Conservation (phyloP, 1,284 basidiomycete species). For the Bjerkandera adusta region DNA sequence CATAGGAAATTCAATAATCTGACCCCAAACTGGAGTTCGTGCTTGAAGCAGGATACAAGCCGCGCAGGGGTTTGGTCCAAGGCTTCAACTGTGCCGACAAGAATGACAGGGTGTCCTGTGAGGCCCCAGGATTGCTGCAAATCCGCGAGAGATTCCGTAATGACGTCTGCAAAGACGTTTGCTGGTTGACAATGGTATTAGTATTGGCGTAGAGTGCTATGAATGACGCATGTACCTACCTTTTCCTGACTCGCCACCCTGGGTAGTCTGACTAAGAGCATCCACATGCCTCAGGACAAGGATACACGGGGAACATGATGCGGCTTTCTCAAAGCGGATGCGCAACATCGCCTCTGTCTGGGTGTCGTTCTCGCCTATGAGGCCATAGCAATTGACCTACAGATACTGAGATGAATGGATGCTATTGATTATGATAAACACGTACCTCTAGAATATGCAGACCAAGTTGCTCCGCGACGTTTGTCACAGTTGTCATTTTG, state of each 20-base stretch:
- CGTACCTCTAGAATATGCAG: slow-evolving; percentile 81
- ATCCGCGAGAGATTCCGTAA: slow-evolving; percentile 68
- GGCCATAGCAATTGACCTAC: slow-evolving; percentile 88
- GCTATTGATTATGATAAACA: not conserved
- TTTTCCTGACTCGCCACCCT: slow-evolving; percentile 65
- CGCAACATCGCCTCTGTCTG: slow-evolving; percentile 80
- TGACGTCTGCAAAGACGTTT: slow-evolving; percentile 54
- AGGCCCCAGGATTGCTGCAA: slow-evolving; percentile 53
- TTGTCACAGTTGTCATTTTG: slow-evolving; percentile 60
- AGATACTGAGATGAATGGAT: too few relatives aligned
- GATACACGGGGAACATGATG: slow-evolving; percentile 82
- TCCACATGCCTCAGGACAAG: slow-evolving; percentile 85
- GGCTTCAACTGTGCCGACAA: slow-evolving; percentile 78
- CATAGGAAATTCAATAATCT: slow-evolving; percentile 12
- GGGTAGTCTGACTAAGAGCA: slow-evolving; percentile 75
- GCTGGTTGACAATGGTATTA: slow-evolving; percentile 38
- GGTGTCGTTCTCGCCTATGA: slow-evolving; percentile 78
- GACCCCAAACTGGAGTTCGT: slow-evolving; percentile 80
- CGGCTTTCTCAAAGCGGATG: slow-evolving; percentile 79
- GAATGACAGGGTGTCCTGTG: slow-evolving; percentile 65
- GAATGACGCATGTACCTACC: slow-evolving; percentile 37
- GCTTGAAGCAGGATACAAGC: slow-evolving; percentile 82
- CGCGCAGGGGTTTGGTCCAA: slow-evolving; percentile 64
- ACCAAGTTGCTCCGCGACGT: slow-evolving; percentile 64
- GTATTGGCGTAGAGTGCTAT: not conserved